Base-by-base conservation (phyloP, 192 early-diverging fungal genomes). In the Coemansia sp. region DNA sequence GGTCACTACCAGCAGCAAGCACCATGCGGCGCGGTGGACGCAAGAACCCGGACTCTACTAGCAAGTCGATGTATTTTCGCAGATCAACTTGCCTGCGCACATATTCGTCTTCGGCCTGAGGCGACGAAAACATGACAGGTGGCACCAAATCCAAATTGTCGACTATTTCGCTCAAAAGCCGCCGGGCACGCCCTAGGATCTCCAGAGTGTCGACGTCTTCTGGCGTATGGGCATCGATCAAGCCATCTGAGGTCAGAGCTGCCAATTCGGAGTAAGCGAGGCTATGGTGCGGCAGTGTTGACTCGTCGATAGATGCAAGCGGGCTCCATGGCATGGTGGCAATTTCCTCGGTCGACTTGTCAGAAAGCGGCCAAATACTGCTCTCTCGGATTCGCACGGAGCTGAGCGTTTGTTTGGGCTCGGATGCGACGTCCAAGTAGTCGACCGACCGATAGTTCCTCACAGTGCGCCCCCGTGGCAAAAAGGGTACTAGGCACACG, bases 31-130 rank as follows among this genome's bases (percentile, higher is more conserved):
- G 53, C 14, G 64, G 66, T 4, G 91, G 89, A 11, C 84, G 74
- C 26, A 99, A 77, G 21, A 88, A 85, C 9, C 88, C 86, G 23
- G 87, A 90, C 31, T 84, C 83, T 16, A 96, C 87, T 3, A 90
- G 82, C 35, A 84, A 83, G 8, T 87, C 87, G 8, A 97, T 83
- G 65, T 94, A 92, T 16, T 88, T 80, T 23, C 87, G 85, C 61
- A 95, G 73, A 9, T 85, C 79, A 1, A 82, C 79, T 56, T 82
- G 79, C 10, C 72, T 65, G 33, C 79, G 79, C 70, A 82, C 79
- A 38, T 77, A 82, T 23, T 70, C 79, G 50, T 77, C 70, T 53
- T 82, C 79, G 18, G 70, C 75, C 10, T 62, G 58, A 10, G 59
- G 45, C 16, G 78, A 72, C 23, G 66, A 11, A 50, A 81, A 81